Evolutionary conservation across 345 rosid species (phyloP).

Genomic region (Acer saccharum): DNA sequence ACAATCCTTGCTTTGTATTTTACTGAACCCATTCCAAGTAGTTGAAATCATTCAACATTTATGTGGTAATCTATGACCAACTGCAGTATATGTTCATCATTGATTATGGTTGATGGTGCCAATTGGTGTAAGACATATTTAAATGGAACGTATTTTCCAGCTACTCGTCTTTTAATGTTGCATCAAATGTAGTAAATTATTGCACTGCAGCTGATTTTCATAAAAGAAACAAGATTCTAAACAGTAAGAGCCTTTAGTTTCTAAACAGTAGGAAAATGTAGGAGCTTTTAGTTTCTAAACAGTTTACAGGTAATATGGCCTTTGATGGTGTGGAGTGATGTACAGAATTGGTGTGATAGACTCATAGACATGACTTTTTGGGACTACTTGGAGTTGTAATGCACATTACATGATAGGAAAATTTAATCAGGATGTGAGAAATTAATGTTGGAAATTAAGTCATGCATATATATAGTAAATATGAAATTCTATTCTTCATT

Average conservation of each 20-base stretch:
- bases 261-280: background rate
- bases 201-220: no score
- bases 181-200: background rate
- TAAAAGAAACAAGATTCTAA: no score
- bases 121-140: background rate
- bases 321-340: background rate
- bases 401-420: background rate
- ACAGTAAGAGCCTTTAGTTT: no score
- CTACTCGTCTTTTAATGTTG: background rate
- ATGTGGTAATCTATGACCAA: background rate
- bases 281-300: background rate
- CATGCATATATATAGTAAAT: background rate
- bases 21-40: no score
- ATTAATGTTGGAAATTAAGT: background rate
- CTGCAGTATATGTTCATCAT: background rate
- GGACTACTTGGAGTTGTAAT: background rate
- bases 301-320: background rate
- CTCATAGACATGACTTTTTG: background rate
- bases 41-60: no score
- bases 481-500: background rate
- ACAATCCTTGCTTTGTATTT: no score
- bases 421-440: background rate
- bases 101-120: background rate
- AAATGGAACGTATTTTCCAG: background rate
- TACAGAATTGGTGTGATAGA: background rate